Percentiles rank a stretch among this genome's conserved stretches.
These are phyloP conservation scores for Torulaspora maleeae DNA, from an alignment of 805 yeast species.

Conservation along the genomic window DNA sequence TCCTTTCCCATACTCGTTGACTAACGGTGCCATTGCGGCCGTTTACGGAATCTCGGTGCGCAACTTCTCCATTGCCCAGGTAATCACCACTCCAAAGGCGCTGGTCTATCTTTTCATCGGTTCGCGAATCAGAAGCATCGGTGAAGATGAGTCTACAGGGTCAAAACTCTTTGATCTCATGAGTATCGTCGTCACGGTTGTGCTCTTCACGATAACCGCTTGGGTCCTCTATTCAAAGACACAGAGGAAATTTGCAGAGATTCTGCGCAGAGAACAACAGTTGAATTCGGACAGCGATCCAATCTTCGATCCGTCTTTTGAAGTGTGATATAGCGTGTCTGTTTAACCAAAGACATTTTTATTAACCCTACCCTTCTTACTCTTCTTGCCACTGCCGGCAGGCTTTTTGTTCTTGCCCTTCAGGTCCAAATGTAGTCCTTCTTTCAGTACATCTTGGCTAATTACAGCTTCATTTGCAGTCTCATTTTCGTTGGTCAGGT, in stretches of 20 bases:
- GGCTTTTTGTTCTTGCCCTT: not conserved
- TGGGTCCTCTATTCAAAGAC: constrained; percentile 61
- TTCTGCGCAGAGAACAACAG: constrained; percentile 24
- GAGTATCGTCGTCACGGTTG: constrained; percentile 53
- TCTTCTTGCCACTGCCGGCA: constrained; percentile 4
- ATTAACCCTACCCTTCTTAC: constrained; percentile 4
- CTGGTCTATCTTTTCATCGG: constrained; percentile 77
- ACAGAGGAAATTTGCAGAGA: constrained; percentile 33
- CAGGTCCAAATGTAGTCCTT: not conserved
- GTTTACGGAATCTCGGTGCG: constrained; percentile 65
- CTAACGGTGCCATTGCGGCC: constrained; percentile 89
- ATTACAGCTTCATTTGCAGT: not conserved
- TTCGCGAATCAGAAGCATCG: constrained; percentile 62
- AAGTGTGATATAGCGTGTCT: constrained; percentile 8
- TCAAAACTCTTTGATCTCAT: constrained; percentile 57
- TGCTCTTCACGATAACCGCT: constrained; percentile 55
- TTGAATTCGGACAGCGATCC: constrained; percentile 3
- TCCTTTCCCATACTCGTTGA: constrained; percentile 88
- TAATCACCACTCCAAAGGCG: constrained; percentile 76
- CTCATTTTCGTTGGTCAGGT: constrained; percentile 4
- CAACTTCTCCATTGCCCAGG: constrained; percentile 65
- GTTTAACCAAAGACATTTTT: constrained; percentile 12
- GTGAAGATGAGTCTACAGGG: constrained; percentile 48
- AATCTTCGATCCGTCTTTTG: constrained; percentile 16
- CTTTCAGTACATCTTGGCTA: not conserved